phyloP scores from a whole-genome alignment of 139 green algal genomes.

The Chlorella vulgaris region DNA sequence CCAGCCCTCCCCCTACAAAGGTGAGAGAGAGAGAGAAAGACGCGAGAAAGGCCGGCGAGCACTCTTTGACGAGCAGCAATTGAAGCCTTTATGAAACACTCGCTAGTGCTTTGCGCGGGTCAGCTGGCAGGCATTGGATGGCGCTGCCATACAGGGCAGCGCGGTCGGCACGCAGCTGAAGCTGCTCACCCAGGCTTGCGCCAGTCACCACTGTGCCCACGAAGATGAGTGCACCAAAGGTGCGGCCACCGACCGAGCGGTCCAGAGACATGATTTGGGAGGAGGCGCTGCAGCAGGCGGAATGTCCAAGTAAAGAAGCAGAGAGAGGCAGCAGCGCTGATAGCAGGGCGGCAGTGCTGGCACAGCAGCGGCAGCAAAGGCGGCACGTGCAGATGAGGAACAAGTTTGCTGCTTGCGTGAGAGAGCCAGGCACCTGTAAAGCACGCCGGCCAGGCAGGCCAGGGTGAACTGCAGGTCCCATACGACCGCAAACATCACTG shows the following conservation, averaged over 20 bases:
- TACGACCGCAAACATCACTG: conserved; percentile 19
- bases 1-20: not conserved
- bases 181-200: not conserved
- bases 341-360: too few relatives aligned
- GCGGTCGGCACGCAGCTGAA: not conserved
- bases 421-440: too few relatives aligned
- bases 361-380: not conserved
- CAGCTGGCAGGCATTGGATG: not conserved
- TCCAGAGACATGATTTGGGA: conserved; percentile 34
- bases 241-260: conserved; percentile 28
- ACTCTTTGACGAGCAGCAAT: too few relatives aligned
- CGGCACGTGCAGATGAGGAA: too few relatives aligned
- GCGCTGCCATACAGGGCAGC: not conserved
- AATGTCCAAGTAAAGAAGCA: too few relatives aligned
- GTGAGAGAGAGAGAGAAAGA: not conserved
- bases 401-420: too few relatives aligned
- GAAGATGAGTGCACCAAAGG: conserved; percentile 25
- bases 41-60: not conserved
- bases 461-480: conserved; percentile 8
- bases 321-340: too few relatives aligned
- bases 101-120: not conserved
- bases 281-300: conserved; percentile 16
- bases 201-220: conserved; percentile 25
- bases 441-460: conserved; percentile 7
- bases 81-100: too few relatives aligned